phyloP scores from a whole-genome alignment of 306 rosid genomes.

The Gastrolobium villosum region DNA sequence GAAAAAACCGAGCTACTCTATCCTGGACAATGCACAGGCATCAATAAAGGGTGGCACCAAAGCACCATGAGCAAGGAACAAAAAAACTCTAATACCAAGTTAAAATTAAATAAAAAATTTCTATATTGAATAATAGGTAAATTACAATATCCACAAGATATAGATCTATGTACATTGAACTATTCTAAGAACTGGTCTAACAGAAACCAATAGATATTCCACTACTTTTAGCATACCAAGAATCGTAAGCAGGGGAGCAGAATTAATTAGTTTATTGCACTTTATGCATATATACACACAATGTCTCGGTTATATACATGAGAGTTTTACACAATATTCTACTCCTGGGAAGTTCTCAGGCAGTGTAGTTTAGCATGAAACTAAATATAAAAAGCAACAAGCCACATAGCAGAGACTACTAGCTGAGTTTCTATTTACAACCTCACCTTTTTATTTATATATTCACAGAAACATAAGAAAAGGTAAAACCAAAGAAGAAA shows the following conservation, averaged over 20 bases:
- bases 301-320: neutral
- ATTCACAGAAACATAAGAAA: neutral
- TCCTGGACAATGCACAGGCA: no score
- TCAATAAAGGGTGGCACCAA: no score
- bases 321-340: neutral
- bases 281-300: neutral
- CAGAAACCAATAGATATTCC: no score
- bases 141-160: no score
- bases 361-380: neutral
- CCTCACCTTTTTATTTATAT: neutral
- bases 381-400: neutral
- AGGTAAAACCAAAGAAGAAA: neutral
- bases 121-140: no score
- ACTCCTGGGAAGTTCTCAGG: neutral
- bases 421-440: conserved; percentile 1
- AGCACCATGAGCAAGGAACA: no score
- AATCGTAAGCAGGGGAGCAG: neutral
- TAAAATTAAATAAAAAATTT: no score
- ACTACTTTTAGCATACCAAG: no score
- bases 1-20: no score
- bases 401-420: neutral
- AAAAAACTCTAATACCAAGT: no score
- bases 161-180: no score
- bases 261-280: neutral
- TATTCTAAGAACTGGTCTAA: no score